phyloP scores from a whole-genome alignment of 2,329 filamentous ascomycete genomes.

The Colletotrichum lini region DNA sequence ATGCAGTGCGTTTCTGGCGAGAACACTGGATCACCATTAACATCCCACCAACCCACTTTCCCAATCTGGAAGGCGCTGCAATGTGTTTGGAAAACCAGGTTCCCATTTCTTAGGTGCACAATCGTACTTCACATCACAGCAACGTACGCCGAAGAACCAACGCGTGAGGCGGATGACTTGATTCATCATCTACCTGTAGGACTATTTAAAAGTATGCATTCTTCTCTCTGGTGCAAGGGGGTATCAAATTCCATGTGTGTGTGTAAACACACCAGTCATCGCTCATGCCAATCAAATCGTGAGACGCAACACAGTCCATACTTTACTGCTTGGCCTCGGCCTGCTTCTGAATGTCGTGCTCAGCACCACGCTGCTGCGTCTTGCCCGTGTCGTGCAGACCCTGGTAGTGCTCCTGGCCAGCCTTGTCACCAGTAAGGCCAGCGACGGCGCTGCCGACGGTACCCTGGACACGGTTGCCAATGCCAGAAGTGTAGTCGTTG shows the following conservation, averaged over 20 bases:
- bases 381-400: slow-evolving; percentile 85
- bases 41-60: slow-evolving; percentile 15
- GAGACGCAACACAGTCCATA: not conserved
- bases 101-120: not conserved
- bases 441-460: slow-evolving; percentile 79
- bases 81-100: not conserved
- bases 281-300: not conserved
- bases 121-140: not conserved
- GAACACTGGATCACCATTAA: not conserved
- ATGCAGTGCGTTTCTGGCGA: not conserved
- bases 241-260: slow-evolving; percentile 40
- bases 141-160: not conserved
- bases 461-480: slow-evolving; percentile 77
- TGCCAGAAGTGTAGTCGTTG: slow-evolving; percentile 78
- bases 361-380: slow-evolving; percentile 85
- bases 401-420: slow-evolving; percentile 75
- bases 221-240: slow-evolving; percentile 21
- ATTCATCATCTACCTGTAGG: slow-evolving; percentile 17
- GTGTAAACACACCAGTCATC: slow-evolving; percentile 6
- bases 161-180: not conserved
- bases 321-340: slow-evolving; percentile 60
- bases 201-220: not conserved
- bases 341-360: slow-evolving; percentile 85
- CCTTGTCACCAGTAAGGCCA: slow-evolving; percentile 79
- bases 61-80: not conserved